Evolutionary conservation across 2,329 filamentous ascomycete species (phyloP).

Genomic region (Coniochaeta sp.): DNA sequence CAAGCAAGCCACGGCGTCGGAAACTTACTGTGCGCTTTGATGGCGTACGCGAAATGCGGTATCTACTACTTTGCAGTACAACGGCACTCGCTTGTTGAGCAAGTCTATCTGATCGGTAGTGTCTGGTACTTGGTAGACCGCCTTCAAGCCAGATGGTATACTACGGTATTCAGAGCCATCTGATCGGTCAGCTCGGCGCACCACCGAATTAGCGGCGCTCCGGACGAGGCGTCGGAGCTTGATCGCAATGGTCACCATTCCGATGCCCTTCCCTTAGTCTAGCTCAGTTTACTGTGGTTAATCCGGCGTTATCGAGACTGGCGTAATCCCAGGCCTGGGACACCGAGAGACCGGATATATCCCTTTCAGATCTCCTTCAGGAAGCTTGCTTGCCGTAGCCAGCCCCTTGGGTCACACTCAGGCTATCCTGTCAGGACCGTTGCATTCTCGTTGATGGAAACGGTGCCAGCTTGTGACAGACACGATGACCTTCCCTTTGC

Average conservation of each 20-base stretch:
- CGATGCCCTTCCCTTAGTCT: neutral
- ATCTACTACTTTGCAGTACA: too few species aligned
- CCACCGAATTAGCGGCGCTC: neutral
- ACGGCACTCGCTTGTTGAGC: too few species aligned
- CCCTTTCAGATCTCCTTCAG: neutral
- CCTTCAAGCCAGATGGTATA: too few species aligned
- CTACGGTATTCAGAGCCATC: too few species aligned
- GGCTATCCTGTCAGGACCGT: neutral
- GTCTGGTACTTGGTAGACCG: too few species aligned
- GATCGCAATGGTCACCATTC: neutral
- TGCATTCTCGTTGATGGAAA: neutral
- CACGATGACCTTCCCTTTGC: neutral
- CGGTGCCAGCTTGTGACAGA: neutral
- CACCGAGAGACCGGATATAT: too few species aligned
- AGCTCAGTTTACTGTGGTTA: neutral
- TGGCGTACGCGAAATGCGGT: too few species aligned
- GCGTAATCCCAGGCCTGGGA: neutral
- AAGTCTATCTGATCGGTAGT: too few species aligned
- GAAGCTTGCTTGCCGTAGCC: neutral
- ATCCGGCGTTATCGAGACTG: neutral
- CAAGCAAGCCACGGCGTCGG: too few species aligned
- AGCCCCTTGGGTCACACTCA: neutral
- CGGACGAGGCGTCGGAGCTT: neutral
- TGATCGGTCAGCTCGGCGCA: neutral
- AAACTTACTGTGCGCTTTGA: too few species aligned